A percentile compares a stretch with the other conserved stretches of the same genome.
phyloP scores from a whole-genome alignment of 768 basidiomycete genomes.

The Exidia glandulosa region DNA sequence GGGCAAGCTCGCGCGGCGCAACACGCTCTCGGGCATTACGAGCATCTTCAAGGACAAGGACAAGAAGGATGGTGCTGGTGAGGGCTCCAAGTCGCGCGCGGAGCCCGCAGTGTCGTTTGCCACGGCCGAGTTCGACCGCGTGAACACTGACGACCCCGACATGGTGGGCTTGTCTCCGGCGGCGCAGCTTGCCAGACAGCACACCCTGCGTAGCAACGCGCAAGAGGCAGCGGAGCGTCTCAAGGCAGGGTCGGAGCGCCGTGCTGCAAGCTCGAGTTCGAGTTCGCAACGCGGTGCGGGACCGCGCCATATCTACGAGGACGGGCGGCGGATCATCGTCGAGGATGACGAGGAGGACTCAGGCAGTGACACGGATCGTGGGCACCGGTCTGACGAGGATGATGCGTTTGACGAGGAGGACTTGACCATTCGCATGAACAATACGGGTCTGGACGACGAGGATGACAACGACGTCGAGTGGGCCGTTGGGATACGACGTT shows the following conservation, averaged over 20 bases:
- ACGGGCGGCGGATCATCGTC: constrained; percentile 51
- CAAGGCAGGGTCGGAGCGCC: constrained; percentile 25
- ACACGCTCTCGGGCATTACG: constrained; percentile 84
- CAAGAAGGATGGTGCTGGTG: constrained; percentile 26
- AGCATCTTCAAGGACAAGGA: constrained; percentile 87
- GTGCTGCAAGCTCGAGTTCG: neutral
- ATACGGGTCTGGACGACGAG: constrained; percentile 37
- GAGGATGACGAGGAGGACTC: constrained; percentile 78
- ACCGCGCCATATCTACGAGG: constrained; percentile 42
- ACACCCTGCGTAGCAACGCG: constrained; percentile 72
- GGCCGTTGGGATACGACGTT: constrained; percentile 64
- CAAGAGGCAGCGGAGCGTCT: constrained; percentile 55
- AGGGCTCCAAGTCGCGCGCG: constrained; percentile 36
- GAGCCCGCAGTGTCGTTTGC: constrained; percentile 70
- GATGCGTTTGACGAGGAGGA: constrained; percentile 54
- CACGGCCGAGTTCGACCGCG: constrained; percentile 73
- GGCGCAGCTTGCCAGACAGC: constrained; percentile 79
- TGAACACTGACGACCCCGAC: constrained; percentile 33
- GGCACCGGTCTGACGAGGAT: constrained; percentile 21
- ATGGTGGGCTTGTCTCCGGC: constrained; percentile 80
- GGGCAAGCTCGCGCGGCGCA: constrained; percentile 79
- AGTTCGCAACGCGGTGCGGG: constrained; percentile 21
- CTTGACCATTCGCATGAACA: constrained; percentile 57
- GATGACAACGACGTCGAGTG: constrained; percentile 44
- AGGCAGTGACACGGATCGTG: constrained; percentile 18